These are phyloP conservation scores for Hydnomerulius pinastri DNA, from an alignment of 768 basidiomycete genomes.

Conservation along the genomic window DNA sequence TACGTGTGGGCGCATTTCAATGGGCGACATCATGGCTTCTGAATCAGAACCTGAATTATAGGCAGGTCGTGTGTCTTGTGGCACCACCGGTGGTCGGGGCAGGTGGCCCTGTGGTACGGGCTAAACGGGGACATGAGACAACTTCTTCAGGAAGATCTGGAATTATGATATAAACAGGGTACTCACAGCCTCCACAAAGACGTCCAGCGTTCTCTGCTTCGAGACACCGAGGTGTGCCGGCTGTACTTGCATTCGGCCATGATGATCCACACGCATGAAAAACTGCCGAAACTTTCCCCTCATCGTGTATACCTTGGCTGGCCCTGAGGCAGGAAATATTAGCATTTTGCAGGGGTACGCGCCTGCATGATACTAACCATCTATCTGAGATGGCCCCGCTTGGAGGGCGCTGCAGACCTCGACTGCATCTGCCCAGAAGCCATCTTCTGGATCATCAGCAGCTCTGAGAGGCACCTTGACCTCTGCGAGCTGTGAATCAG, in stretches of 20 bases:
- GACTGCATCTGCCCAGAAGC: slow-evolving; percentile 72
- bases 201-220: slow-evolving; percentile 53
- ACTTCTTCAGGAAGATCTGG: not conserved
- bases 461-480: slow-evolving; percentile 58
- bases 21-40: slow-evolving; percentile 6
- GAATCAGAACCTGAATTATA: slow-evolving; percentile 24
- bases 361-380: slow-evolving; percentile 45
- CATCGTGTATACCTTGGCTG: slow-evolving; percentile 64
- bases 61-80: slow-evolving; percentile 8
- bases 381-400: slow-evolving; percentile 61
- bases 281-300: slow-evolving; percentile 71
- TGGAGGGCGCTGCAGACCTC: slow-evolving; percentile 63
- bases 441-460: slow-evolving; percentile 50
- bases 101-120: slow-evolving; percentile 27
- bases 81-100: slow-evolving; percentile 20
- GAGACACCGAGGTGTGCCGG: slow-evolving; percentile 60
- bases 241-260: slow-evolving; percentile 49
- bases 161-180: not conserved
- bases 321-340: slow-evolving; percentile 41
- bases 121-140: slow-evolving; percentile 18
- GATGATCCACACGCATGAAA: slow-evolving; percentile 60
- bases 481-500: slow-evolving; percentile 65
- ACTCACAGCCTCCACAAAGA: slow-evolving; percentile 62
- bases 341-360: not conserved
- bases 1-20: slow-evolving; percentile 2